Evolutionary conservation across 495 filamentous ascomycete species (phyloP).

Genomic region (Penicillium herquei): DNA sequence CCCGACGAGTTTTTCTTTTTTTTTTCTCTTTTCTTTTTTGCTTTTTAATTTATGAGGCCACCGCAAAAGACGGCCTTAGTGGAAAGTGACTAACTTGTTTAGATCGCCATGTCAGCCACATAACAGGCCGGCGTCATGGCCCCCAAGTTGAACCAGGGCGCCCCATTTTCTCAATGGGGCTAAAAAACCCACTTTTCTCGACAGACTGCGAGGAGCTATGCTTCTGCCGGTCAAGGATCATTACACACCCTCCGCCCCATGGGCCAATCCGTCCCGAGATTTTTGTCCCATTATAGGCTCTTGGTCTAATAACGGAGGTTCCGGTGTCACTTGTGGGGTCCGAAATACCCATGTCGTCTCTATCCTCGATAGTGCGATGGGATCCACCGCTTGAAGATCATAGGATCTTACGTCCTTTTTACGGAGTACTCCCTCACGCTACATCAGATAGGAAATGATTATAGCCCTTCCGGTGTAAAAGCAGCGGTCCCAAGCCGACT

Average conservation of each 20-base stretch:
- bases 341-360: slow-evolving; percentile 8
- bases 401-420: slow-evolving; percentile 14
- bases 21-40: slow-evolving; percentile 4
- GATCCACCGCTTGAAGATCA: slow-evolving; percentile 23
- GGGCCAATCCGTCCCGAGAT: slow-evolving; percentile 15
- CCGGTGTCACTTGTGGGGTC: slow-evolving; percentile 24
- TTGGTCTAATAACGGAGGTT: slow-evolving; percentile 13
- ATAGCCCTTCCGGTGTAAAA: slow-evolving; percentile 10
- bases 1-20: slow-evolving; percentile 12
- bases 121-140: slow-evolving; percentile 16
- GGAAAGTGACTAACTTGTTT: slow-evolving; percentile 15
- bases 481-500: neutral
- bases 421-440: neutral
- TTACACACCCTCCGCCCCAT: slow-evolving; percentile 22
- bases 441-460: slow-evolving; percentile 20
- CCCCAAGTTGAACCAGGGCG: slow-evolving; percentile 18
- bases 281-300: slow-evolving; percentile 12
- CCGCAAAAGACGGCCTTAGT: slow-evolving; percentile 10
- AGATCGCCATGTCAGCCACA: slow-evolving; percentile 7
- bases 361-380: slow-evolving; percentile 4
- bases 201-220: slow-evolving; percentile 6
- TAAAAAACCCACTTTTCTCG: slow-evolving; percentile 14
- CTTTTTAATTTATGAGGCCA: slow-evolving; percentile 6
- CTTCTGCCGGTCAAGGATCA: slow-evolving; percentile 21
- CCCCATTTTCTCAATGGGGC: slow-evolving; percentile 20